Conservation (phyloP, 2,329 filamentous ascomycete genomes). For the Colletotrichum musae region DNA sequence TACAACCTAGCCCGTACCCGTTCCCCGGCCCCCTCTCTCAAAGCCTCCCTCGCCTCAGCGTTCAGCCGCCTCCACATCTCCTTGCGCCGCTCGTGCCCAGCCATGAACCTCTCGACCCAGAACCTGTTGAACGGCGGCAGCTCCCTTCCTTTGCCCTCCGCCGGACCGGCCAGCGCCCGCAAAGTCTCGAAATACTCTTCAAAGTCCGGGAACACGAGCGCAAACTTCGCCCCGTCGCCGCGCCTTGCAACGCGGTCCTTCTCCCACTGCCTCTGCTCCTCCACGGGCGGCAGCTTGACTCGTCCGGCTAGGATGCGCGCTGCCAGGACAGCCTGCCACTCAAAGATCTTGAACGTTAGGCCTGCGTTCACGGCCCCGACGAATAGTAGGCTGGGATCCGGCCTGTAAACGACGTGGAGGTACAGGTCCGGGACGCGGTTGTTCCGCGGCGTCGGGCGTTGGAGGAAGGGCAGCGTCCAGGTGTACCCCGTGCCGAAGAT, state of each 20-base stretch:
- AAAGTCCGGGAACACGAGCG: constrained; percentile 72
- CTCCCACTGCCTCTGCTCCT: constrained; percentile 71
- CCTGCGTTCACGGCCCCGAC: constrained; percentile 70
- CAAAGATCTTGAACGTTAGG: constrained; percentile 77
- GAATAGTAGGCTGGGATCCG: constrained; percentile 70
- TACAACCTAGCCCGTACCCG: constrained; percentile 6
- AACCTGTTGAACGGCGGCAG: constrained; percentile 60
- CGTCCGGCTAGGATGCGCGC: constrained; percentile 71
- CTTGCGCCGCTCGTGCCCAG: constrained; percentile 69
- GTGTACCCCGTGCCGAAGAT: constrained; percentile 79
- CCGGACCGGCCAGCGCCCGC: constrained; percentile 63
- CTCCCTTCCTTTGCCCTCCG: constrained; percentile 59
- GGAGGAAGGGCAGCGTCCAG: constrained; percentile 75
- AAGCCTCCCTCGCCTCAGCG: constrained; percentile 39
- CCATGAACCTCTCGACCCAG: constrained; percentile 67
- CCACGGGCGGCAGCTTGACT: constrained; percentile 58
- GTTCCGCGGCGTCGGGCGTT: constrained; percentile 54
- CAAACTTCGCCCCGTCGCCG: constrained; percentile 72
- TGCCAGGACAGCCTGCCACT: constrained; percentile 76
- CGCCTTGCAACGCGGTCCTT: constrained; percentile 64
- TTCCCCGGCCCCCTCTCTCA: background rate
- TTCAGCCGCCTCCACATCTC: constrained; percentile 71
- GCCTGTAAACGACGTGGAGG: constrained; percentile 68
- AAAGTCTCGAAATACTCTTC: constrained; percentile 75
- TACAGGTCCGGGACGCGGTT: constrained; percentile 71